Conservation (phyloP, 2,329 filamentous ascomycete species). For the Dryadomyces quercus-mongolicae region DNA sequence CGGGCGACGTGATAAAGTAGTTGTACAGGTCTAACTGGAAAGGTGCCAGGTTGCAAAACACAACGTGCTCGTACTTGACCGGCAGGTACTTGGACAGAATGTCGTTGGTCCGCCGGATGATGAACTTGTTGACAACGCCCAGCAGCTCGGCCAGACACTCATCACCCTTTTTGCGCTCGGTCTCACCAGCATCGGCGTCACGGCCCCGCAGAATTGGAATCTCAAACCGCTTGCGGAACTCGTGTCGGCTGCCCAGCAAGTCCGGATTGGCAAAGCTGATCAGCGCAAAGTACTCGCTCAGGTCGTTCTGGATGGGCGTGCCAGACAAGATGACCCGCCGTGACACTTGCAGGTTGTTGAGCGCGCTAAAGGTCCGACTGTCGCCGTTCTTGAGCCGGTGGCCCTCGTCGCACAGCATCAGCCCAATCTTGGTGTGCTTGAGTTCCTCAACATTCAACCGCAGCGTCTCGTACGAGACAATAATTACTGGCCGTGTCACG, state of each 20-base stretch:
- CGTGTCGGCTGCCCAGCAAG: constrained; percentile 73
- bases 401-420: constrained; percentile 92
- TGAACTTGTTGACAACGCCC: constrained; percentile 88
- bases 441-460: constrained; percentile 84
- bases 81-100: constrained; percentile 95
- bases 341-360: constrained; percentile 83
- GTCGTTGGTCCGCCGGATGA: constrained; percentile 95
- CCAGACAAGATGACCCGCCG: constrained; percentile 90
- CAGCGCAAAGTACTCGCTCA: constrained; percentile 95
- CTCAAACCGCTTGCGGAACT: constrained; percentile 91
- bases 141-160: constrained; percentile 73
- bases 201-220: constrained; percentile 83
- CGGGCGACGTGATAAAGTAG: constrained; percentile 90
- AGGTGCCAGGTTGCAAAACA: constrained; percentile 88
- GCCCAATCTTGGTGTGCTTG: constrained; percentile 77
- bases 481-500: constrained; percentile 84
- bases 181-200: constrained; percentile 78
- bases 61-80: constrained; percentile 97
- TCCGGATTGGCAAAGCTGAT: constrained; percentile 95
- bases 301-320: constrained; percentile 93
- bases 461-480: constrained; percentile 94
- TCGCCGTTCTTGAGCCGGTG: constrained; percentile 96
- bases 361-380: constrained; percentile 83
- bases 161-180: constrained; percentile 71
- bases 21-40: constrained; percentile 94